Percentiles rank a stretch among this genome's conserved stretches.
Evolutionary conservation across 139 green algal genomes (phyloP).

Genomic region (Nannochloris sp.): DNA sequence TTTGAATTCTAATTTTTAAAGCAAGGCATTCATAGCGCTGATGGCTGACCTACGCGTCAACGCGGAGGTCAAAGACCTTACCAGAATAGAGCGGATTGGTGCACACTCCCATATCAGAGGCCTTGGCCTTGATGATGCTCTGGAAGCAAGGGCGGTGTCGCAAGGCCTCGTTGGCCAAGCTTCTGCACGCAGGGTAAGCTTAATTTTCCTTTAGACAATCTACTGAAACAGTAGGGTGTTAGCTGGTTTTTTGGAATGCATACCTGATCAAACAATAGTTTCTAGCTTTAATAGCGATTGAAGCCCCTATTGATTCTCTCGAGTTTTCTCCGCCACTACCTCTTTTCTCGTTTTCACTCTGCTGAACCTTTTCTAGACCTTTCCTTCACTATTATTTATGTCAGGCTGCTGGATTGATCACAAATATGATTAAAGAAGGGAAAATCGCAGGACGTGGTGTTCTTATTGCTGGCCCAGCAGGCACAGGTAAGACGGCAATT

Average conservation of each 20-base stretch:
- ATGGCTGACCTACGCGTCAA: constrained; percentile 75
- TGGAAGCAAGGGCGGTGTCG: constrained; percentile 85
- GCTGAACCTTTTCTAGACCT: not conserved
- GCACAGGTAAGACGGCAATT: constrained; percentile 96
- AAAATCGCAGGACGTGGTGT: constrained; percentile 93
- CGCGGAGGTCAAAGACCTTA: constrained; percentile 83
- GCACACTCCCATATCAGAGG: constrained; percentile 97
- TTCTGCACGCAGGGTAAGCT: constrained; percentile 73
- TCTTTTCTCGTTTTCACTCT: not conserved
- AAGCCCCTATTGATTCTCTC: not conserved
- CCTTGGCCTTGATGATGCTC: constrained; percentile 87
- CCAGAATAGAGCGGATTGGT: constrained; percentile 93
- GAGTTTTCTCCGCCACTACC: not conserved
- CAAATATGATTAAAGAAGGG: constrained; percentile 93
- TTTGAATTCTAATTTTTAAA: no score
- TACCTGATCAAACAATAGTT: no score
- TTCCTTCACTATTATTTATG: not conserved
- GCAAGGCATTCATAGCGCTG: no score
- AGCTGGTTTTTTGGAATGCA: no score
- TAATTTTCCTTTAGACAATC: not conserved
- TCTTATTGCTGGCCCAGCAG: constrained; percentile 90
- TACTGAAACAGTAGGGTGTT: no score
- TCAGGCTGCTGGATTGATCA: constrained; percentile 86
- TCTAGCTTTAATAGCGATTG: no score
- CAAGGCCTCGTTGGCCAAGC: constrained; percentile 96